Conservation (phyloP, 176 grass and related monocot genomes). For the Juncus effusus region DNA sequence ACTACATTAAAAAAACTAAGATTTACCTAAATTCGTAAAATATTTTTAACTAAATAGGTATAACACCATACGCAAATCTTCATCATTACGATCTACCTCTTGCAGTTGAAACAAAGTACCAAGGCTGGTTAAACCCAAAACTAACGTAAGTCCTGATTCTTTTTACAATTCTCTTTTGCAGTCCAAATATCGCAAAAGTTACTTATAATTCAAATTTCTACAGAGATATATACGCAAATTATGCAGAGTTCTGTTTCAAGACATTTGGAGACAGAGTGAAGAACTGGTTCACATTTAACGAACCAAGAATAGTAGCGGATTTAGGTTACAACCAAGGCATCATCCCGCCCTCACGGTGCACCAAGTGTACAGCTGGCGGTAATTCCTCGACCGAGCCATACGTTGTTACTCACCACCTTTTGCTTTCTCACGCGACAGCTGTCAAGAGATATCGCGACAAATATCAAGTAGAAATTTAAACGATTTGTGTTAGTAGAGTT, state of each 20-base stretch:
- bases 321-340: constrained; percentile 47
- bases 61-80: constrained; percentile 55
- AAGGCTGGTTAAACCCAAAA: constrained; percentile 54
- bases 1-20: too few species aligned
- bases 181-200: neutral
- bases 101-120: constrained; percentile 62
- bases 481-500: too few species aligned
- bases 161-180: too few species aligned
- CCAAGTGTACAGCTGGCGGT: constrained; percentile 31
- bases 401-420: constrained; percentile 38
- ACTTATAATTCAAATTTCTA: neutral
- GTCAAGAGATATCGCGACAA: constrained; percentile 46
- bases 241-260: constrained; percentile 46
- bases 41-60: constrained; percentile 32
- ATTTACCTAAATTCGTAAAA: too few species aligned
- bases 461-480: constrained; percentile 34
- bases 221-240: constrained; percentile 36
- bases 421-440: constrained; percentile 38
- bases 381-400: constrained; percentile 48
- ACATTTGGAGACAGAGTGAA: constrained; percentile 50
- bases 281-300: constrained; percentile 54
- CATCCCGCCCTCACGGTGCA: constrained; percentile 53
- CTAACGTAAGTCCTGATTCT: constrained; percentile 42
- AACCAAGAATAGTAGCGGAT: constrained; percentile 39
- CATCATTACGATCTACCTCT: constrained; percentile 65